phyloP scores from a whole-genome alignment of 345 rosid species.

The Erodium maritimum region DNA sequence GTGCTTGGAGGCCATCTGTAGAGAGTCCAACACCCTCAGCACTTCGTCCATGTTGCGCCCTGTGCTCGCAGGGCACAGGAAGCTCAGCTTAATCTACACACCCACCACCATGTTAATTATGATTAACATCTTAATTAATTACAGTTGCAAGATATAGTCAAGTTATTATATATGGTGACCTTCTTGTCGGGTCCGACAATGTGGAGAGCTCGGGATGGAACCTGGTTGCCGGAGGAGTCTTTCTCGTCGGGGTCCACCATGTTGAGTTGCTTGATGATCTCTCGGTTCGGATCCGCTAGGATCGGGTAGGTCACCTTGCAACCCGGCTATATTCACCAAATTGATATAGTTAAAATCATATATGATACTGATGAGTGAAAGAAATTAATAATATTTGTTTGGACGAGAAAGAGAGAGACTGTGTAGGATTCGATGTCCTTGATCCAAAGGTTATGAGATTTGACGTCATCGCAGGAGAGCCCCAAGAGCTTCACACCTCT shows the following conservation, averaged over 20 bases:
- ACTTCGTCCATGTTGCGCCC: constrained; percentile 77
- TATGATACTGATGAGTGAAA: too few relatives aligned
- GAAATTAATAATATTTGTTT: not conserved
- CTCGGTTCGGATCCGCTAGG: constrained; percentile 52
- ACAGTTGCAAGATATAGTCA: too few relatives aligned
- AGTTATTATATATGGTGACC: too few relatives aligned
- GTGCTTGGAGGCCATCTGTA: constrained; percentile 36
- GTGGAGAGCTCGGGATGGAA: constrained; percentile 69
- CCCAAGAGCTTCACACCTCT: constrained; percentile 71
- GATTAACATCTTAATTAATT: too few relatives aligned
- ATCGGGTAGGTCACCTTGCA: constrained; percentile 61
- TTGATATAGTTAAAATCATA: not conserved
- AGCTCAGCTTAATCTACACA: constrained; percentile 54
- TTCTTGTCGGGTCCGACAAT: constrained; percentile 53
- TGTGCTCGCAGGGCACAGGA: constrained; percentile 59
- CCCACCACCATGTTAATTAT: not conserved
- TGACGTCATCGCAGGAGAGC: constrained; percentile 59
- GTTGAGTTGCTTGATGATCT: constrained; percentile 51
- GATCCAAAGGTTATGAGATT: constrained; percentile 58
- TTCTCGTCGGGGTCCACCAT: constrained; percentile 68
- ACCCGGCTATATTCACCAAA: constrained; percentile 28
- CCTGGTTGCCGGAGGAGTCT: constrained; percentile 22
- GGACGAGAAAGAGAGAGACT: too few relatives aligned
- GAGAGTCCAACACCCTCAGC: constrained; percentile 58
- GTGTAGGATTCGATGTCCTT: constrained; percentile 63